Base-by-base conservation (phyloP, 1,139 yeast genomes). In the Saccharomyces pastorianus region DNA sequence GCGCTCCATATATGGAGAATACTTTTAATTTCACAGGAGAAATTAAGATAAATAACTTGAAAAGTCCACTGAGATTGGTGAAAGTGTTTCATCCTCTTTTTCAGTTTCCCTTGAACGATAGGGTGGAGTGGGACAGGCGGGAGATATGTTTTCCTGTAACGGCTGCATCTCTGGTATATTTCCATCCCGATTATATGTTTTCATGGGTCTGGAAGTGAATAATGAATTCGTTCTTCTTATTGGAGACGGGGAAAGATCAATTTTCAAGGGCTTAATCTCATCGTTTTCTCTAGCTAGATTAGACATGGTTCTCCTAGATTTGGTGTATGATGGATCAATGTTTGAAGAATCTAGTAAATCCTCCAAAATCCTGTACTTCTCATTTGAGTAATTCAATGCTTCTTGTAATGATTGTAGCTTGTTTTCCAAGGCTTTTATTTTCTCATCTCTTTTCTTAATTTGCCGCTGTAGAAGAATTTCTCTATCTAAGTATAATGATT, bases 391-490 rank as follows among this genome's bases (percentile, higher is more conserved):
- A 17, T 80, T 77, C 54, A 84, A 71, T 2, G 81, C 80, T 71
- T 85, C 79, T 65, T 84, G 88, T 46, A 87, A 79, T 60, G 82
- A 85, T 66, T 80, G 73, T 27, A 84, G 71, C 64, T 79, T 38
- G 23, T 6, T 38, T 38, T 38, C 42, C 42, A 38, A 17, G 11
- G 42, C 17, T 38, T 17, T 38, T 38, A 38, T 38, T 38, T 38
- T 38, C 23, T 38, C 42, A 3, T 38, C 42, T 7, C 42, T 38
- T 14, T 38, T 38, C 42, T 17, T 38, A 2, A 38, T 38, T 38
- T 38, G 42, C 8, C 44, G 25, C 23, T 42, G 44, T 14, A 49
- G 13, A 49, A 49, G 47, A 23, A 34, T 42, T 42, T 49, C 46
- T 31, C 47, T 31, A 23, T 53, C 48, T 26, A 25, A 6, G n/a